Percentiles rank a stretch among this genome's conserved stretches.
phyloP scores from a whole-genome alignment of 108 stramenopile species.

The Skeletonema marinoi region DNA sequence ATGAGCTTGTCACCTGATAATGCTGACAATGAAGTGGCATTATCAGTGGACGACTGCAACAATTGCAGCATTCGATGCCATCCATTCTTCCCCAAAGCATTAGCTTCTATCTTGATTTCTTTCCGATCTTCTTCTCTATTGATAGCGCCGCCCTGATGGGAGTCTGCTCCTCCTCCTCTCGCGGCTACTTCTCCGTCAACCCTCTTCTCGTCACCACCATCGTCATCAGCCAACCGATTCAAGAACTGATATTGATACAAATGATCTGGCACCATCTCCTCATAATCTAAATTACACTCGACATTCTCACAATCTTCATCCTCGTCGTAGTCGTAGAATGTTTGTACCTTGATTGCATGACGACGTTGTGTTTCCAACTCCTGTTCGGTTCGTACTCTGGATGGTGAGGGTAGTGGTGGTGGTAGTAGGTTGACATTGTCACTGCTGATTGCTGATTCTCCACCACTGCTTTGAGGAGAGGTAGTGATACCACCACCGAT shows the following conservation, averaged over 20 bases:
- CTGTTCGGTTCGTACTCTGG: neutral
- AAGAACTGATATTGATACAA: neutral
- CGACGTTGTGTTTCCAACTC: neutral
- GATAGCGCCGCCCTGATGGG: neutral
- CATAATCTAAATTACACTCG: neutral
- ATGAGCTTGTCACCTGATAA: neutral
- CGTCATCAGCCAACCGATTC: neutral
- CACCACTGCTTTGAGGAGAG: neutral
- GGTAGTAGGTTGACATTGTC: neutral
- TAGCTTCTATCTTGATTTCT: neutral
- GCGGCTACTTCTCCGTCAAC: neutral
- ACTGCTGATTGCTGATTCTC: neutral
- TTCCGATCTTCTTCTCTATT: neutral
- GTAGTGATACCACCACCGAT: neutral
- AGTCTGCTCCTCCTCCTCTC: neutral
- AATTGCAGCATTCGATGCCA: constrained; percentile 28
- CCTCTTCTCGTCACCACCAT: neutral
- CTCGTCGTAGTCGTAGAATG: neutral
- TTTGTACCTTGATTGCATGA: neutral
- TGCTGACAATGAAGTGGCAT: neutral
- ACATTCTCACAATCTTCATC: neutral
- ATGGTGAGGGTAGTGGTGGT: neutral
- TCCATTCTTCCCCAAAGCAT: constrained; percentile 26
- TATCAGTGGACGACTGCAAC: neutral
- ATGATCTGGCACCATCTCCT: neutral